These are phyloP conservation scores for Pleurotus platypus DNA, from an alignment of 768 basidiomycete species.

Conservation along the genomic window DNA sequence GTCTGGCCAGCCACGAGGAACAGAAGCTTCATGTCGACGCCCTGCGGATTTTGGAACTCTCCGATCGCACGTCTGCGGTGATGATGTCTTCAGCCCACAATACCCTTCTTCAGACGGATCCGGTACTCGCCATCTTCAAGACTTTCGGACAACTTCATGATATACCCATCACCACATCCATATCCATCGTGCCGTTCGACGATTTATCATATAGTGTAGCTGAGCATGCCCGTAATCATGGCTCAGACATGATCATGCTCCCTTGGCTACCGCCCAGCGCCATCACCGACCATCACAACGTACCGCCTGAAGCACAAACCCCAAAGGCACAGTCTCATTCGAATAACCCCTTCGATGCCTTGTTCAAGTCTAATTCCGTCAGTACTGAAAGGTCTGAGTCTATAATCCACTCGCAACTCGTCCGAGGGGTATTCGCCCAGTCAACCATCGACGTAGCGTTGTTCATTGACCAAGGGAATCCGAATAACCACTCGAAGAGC, in stretches of 20 bases:
- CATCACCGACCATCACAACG: slow-evolving; percentile 8
- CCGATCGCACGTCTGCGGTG: slow-evolving; percentile 84
- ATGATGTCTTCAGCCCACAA: slow-evolving; percentile 79
- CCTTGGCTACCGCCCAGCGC: slow-evolving; percentile 66
- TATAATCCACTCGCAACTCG: slow-evolving; percentile 74
- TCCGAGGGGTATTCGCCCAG: slow-evolving; percentile 75
- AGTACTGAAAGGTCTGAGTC: slow-evolving; percentile 42
- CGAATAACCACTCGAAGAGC: slow-evolving; percentile 18
- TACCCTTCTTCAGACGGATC: slow-evolving; percentile 66
- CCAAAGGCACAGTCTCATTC: slow-evolving; percentile 10
- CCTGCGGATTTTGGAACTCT: slow-evolving; percentile 80
- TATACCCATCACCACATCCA: slow-evolving; percentile 56
- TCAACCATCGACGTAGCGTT: slow-evolving; percentile 75
- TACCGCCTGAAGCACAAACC: slow-evolving; percentile 8
- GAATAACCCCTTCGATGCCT: slow-evolving; percentile 68
- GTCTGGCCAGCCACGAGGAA: slow-evolving; percentile 11
- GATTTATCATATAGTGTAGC: slow-evolving; percentile 67
- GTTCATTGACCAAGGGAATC: slow-evolving; percentile 60
- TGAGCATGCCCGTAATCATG: slow-evolving; percentile 57
- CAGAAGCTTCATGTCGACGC: slow-evolving; percentile 45
- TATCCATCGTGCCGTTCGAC: slow-evolving; percentile 76
- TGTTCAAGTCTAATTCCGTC: slow-evolving; percentile 39
- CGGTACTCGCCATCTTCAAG: slow-evolving; percentile 67
- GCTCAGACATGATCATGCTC: slow-evolving; percentile 73
- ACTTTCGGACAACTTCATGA: slow-evolving; percentile 75